Base-by-base conservation (phyloP, 331 rosid species). In the Malus hybrid region DNA sequence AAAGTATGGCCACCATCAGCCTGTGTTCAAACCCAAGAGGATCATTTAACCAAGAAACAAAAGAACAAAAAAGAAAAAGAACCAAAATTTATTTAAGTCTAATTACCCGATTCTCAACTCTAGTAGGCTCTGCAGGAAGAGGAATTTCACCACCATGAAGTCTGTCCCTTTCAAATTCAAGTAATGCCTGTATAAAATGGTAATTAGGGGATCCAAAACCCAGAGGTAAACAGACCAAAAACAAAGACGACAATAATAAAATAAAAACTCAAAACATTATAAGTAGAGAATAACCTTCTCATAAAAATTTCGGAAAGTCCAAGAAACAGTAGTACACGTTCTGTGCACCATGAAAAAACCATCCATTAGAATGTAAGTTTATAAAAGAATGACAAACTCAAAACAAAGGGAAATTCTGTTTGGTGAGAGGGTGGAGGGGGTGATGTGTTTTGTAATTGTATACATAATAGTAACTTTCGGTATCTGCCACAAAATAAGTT, bases 241-340 rank as follows among this genome's bases (percentile, higher is more conserved):
- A 18, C 22, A 63, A 34, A 34, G 70, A 66, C 6, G 6, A 66
- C 70, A 34, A n/a, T 18, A n/a, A 34, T 39, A 36, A 34, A 34
- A 16, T 19, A 27, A 66, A 65, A 60, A 31, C 33, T 44, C 12
- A 48, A 73, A 62, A 48, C 44, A 46, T 6, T 1, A 63, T 14
- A 63, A n/a, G 36, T 34, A 54, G 55, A 36, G 48, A 48, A 69
- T 27, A 42, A 76, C 80, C 80, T 76, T 76, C 75, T 76, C 80
- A 19, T 76, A 76, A 63, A 76, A 76, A 59, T 36, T 76, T 64
- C 75, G 68, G 42, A 76, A 76, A 76, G 80, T 76, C 80, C 80
- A 76, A 2, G 80, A 76, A 33, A 76, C 80, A n/a, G 80, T 76
- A 19, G 80, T 76, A 20, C 75, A 76, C 13, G 80, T 76, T 68